Evolutionary conservation across 768 basidiomycete species (phyloP), one percentile per base, ranked within the genome.

Genomic region (Lactifluus volemus): DNA sequence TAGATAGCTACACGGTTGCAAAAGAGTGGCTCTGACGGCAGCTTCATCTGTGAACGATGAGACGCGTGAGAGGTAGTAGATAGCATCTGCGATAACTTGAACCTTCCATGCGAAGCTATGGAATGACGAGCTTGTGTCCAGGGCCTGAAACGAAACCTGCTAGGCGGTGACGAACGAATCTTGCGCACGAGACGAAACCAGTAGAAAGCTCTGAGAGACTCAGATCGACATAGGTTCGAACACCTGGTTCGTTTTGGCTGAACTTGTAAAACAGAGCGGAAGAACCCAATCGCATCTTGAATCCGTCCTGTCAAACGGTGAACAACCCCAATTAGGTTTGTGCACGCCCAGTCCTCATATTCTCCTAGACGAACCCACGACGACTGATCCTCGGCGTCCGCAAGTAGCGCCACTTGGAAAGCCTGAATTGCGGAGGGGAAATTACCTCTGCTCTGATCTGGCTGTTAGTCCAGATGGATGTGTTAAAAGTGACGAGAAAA

Each of bases 281-380:
- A 86, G 1, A 82, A 77, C 25, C 70, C 68, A 64, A 97, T 85
- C 1, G 97, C 88, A n/a, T 88, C 84, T 38, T 80, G 75, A 66
- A 84, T 87, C 50, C 84, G 78, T 1, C 90, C 88, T 60, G 88
- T 83, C 64, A 90, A 86, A 32, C 82, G 80, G 64, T 90, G 85
- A 34, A 94, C 89, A 44, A 93, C 87, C 5, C 85, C 96, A 49
- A 92, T 86, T 70, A 94, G 78, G 74, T 86, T 98, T 4, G 75
- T 73, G 68, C 86, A 88, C 63, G 89, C 76, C 96, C 96, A 98
- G 64, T 92, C 86, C 11, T 81, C 73, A 0, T 92, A 89, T 72
- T 97, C 92, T 1, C 95, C 95, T 3, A 99, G 79, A 41, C 90
- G 83, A 14, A 93, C 78, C 97, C 96, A 98, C n/a, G 86, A 81